Percentiles rank a stretch among this genome's conserved stretches.
Evolutionary conservation across 2,329 filamentous ascomycete genomes (phyloP).

Genomic region (Keithomyces neogunnii): DNA sequence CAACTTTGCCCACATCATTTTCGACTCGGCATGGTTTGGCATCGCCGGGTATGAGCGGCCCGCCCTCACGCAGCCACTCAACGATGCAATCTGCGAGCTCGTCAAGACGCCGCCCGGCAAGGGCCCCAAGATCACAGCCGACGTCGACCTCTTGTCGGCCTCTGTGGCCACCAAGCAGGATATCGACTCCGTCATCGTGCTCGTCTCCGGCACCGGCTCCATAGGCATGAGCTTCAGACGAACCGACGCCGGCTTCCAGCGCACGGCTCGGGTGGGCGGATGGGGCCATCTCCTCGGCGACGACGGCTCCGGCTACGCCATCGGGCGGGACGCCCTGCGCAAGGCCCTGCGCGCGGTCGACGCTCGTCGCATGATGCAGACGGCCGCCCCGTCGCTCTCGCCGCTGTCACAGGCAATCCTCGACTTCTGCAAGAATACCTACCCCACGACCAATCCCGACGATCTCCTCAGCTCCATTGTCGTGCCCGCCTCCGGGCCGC

Average conservation of each 20-base stretch:
- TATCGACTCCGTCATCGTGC: slow-evolving; percentile 20
- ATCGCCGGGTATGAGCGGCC: slow-evolving; percentile 31
- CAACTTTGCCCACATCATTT: slow-evolving; percentile 6
- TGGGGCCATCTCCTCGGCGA: slow-evolving; percentile 36
- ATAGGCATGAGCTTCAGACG: slow-evolving; percentile 30
- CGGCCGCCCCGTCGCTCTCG: background rate
- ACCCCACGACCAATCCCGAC: background rate
- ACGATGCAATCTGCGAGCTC: slow-evolving; percentile 16
- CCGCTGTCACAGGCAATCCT: slow-evolving; percentile 10
- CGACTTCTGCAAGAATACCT: slow-evolving; percentile 8
- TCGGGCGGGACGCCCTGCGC: slow-evolving; percentile 27
- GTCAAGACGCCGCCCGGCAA: slow-evolving; percentile 16
- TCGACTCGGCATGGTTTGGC: slow-evolving; percentile 28
- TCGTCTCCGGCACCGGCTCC: slow-evolving; percentile 35
- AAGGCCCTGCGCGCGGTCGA: slow-evolving; percentile 23
- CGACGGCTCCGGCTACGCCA: slow-evolving; percentile 31
- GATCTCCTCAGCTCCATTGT: slow-evolving; percentile 14
- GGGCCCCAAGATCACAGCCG: slow-evolving; percentile 24
- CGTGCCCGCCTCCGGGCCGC: slow-evolving; percentile 3
- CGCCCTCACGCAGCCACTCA: slow-evolving; percentile 17
- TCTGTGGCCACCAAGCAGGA: slow-evolving; percentile 10
- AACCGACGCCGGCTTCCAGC: slow-evolving; percentile 12
- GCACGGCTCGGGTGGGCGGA: slow-evolving; percentile 28
- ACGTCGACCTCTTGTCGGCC: slow-evolving; percentile 29
- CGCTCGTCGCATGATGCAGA: slow-evolving; percentile 6